Base-by-base conservation (phyloP, 371 early-diverging fungal genomes). In the Mucor velutinosus region DNA sequence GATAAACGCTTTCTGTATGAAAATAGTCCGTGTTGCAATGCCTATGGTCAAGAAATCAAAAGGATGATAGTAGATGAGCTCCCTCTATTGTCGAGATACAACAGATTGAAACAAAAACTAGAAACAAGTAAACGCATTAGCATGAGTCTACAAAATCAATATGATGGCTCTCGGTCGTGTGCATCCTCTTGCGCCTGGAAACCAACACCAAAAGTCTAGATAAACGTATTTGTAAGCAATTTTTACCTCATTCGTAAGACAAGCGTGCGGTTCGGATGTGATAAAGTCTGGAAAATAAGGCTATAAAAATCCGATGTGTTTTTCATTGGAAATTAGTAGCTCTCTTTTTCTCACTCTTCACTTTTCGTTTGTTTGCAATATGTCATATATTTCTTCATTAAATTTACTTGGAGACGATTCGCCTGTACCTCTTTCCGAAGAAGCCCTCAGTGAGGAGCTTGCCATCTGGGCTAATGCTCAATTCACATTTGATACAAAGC, bases 381-480 rank as follows among this genome's bases (percentile, higher is more conserved):
- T 83, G 83, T 83, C 83, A 2, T 83, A 77, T 59, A 83, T 83
- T 59, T 76, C 79, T 23, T 73, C 76, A 19, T 69, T 83, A 30
- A 83, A 83, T 59, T 60, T 78, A 56, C 74, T 81, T 27, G 69
- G 71, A 7, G 72, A 72, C 47, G 79, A 79, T 32, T 73, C 81
- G 14, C 80, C 83, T 39, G 66, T 67, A 35, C 71, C 71, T 35
- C 57, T 77, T 49, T 66, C 73, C 8, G 83, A 83, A 53, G 83
- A 83, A 61, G 55, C 77, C 0, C 69, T 80, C 35, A 66, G 65
- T 21, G 81, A 79, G 25, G 83, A 83, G 33, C 67, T 83, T 21
- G 70, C 80, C 27, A 57, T 90, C 15, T 93, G 93, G 93, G 85
- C 91, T 21, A 90, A 89, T 67, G 89, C 90, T 21, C 89, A 90